A percentile compares a stretch with the other conserved stretches of the same genome.
These are phyloP conservation scores for Rhodotorula sp. DNA, from an alignment of 1,284 basidiomycete species.

Conservation along the genomic window DNA sequence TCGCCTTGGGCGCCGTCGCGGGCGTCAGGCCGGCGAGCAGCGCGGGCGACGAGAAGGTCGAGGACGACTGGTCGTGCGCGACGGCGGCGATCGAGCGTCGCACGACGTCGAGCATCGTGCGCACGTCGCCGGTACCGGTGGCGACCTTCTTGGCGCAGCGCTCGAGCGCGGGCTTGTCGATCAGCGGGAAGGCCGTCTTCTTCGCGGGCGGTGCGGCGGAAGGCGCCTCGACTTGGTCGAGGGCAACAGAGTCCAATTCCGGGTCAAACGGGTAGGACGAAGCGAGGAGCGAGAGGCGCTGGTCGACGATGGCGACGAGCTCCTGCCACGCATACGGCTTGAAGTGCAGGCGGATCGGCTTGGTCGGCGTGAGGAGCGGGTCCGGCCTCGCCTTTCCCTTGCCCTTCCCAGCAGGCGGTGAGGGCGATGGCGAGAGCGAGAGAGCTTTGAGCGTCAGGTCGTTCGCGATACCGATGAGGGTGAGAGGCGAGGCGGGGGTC, in stretches of 20 bases:
- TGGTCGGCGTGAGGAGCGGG: conserved; percentile 45
- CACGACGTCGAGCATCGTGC: conserved; percentile 51
- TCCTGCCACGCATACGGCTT: conserved; percentile 51
- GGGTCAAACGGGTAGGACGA: conserved; percentile 34
- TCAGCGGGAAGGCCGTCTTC: conserved; percentile 44
- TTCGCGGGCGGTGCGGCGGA: not conserved
- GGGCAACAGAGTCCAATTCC: not conserved
- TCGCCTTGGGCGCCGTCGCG: conserved; percentile 45
- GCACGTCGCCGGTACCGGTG: conserved; percentile 51
- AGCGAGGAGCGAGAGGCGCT: conserved; percentile 48
- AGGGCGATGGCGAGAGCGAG: conserved; percentile 25
- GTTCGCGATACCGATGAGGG: conserved; percentile 49
- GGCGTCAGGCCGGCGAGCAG: conserved; percentile 1
- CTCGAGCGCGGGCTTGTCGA: conserved; percentile 51
- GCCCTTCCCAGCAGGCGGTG: conserved; percentile 44
- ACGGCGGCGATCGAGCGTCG: conserved; percentile 49
- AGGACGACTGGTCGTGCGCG: not conserved
- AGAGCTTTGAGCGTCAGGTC: conserved; percentile 47
- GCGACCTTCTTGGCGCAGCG: conserved; percentile 53
- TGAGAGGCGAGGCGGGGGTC: conserved; percentile 41
- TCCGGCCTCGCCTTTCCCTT: conserved; percentile 49
- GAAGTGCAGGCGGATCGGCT: conserved; percentile 52
- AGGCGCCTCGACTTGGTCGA: not conserved
- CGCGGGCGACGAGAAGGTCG: not conserved
- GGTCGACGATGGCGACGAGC: conserved; percentile 49